Base-by-base conservation (phyloP, 2,329 filamentous ascomycete genomes). In the Clarireedia homoeocarpa region DNA sequence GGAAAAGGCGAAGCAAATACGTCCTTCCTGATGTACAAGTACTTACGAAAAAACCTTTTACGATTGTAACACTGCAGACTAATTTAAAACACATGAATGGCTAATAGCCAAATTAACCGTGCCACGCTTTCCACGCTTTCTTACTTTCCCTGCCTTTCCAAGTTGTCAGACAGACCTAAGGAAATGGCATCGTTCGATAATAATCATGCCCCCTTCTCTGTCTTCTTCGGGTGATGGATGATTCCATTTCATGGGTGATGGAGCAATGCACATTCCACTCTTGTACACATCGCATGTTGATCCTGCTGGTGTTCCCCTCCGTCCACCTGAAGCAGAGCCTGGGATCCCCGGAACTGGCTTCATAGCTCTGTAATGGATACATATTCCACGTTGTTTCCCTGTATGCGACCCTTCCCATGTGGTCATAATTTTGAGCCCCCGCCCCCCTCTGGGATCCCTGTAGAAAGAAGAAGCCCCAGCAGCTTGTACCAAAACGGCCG, bases 381-480 rank as follows among this genome's bases (percentile, higher is more conserved):
- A 39, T 50, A 7, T 42, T 50, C 52, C 52, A 55, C 52, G 52
- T 55, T 55, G 34, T 48, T 55, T 44, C 46, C 52, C 52, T 44
- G 45, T 34, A 30, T 42, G 38, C 23, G 20, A 48, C 44, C 23
- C 36, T 39, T 48, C 20, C 44, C 51, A 54, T 55, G 52, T 49
- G 46, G 38, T 42, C 30, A 44, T 55, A 10, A 42, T 49, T 36
- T 42, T n/a, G 38, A 36, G 36, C 27, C 38, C 17, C 26, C 27
- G 20, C 12, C 26, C 27, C 26, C 12, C 27, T 24, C 38, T 30
- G 30, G 15, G 17, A 49, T 40, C 34, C 52, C 23, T 34, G 34
- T 30, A 42, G 14, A 42, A 14, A 20, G 46, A 30, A 50, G 52
- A 44, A 44, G 15, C 15, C 9, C 3, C 45, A 24, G 34, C 45